Evolutionary conservation across 768 basidiomycete genomes (phyloP).

Genomic region (Stropharia rugosoannulata): DNA sequence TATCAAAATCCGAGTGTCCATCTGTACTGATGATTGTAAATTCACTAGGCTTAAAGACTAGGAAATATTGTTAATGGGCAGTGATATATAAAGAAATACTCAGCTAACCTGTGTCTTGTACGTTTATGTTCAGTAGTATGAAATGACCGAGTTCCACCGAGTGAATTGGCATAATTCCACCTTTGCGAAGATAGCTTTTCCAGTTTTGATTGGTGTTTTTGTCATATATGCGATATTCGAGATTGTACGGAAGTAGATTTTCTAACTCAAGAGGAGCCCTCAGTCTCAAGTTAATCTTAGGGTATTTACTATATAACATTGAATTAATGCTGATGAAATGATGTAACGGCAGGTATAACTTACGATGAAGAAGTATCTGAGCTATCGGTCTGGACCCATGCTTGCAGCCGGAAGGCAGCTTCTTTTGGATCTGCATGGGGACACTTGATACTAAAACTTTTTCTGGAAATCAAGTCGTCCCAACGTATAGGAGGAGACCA

Average conservation of each 20-base stretch:
- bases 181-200: conserved; percentile 89
- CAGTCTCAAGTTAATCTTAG: conserved; percentile 81
- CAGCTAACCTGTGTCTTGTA: conserved; percentile 83
- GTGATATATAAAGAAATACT: not conserved
- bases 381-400: conserved; percentile 77
- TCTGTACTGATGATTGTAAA: conserved; percentile 98
- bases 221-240: conserved; percentile 97
- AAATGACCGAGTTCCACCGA: conserved; percentile 91
- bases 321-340: not conserved
- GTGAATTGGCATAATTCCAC: conserved; percentile 95
- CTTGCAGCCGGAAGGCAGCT: conserved; percentile 92
- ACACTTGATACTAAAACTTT: conserved; percentile 79
- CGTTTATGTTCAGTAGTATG: conserved; percentile 82
- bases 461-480: conserved; percentile 78
- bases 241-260: conserved; percentile 90
- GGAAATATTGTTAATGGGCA: not conserved
- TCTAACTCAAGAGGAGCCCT: conserved; percentile 95
- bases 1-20: conserved; percentile 83
- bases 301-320: conserved; percentile 60
- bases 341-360: conserved; percentile 38
- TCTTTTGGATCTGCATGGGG: conserved; percentile 78
- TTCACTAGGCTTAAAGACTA: conserved; percentile 91
- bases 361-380: conserved; percentile 53
- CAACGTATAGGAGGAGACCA: conserved; percentile 89
- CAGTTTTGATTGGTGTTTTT: conserved; percentile 94